Conservation (phyloP, 1,284 basidiomycete genomes). For the Tetrapyrgos nigripes region DNA sequence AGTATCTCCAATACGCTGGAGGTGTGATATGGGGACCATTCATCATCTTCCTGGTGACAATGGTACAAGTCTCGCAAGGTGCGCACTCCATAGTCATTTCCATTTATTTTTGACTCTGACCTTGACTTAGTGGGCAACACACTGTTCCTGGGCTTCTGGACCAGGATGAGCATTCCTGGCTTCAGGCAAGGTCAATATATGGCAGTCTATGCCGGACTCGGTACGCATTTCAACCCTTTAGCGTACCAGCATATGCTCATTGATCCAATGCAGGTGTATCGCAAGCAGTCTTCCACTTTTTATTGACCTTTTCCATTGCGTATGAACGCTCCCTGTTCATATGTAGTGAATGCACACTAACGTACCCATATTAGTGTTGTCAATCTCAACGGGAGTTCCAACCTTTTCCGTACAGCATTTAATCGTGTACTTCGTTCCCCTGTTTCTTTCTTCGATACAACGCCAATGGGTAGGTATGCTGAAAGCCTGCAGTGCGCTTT, state of each 20-base stretch:
- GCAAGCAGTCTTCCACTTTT: conserved; percentile 50
- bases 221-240: conserved; percentile 20
- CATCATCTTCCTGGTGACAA: conserved; percentile 13
- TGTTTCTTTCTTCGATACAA: conserved; percentile 71
- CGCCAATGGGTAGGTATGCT: conserved; percentile 57
- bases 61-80: conserved; percentile 22
- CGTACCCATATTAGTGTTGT: conserved; percentile 28
- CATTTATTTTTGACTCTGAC: background rate
- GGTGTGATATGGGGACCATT: conserved; percentile 31
- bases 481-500: background rate
- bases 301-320: conserved; percentile 48
- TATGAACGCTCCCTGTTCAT: conserved; percentile 16
- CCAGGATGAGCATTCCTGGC: conserved; percentile 27
- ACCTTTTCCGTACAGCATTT: conserved; percentile 55
- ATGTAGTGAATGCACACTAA: background rate
- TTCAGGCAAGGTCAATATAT: conserved; percentile 54
- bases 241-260: background rate
- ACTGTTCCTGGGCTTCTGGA: conserved; percentile 28
- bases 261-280: conserved; percentile 24
- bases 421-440: conserved; percentile 58
- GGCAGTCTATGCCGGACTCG: conserved; percentile 56
- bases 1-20: conserved; percentile 48
- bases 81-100: background rate
- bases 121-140: conserved; percentile 21
- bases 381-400: conserved; percentile 50